Conservation (phyloP, 1,284 basidiomycete species). For the Chalciporus sp. region DNA sequence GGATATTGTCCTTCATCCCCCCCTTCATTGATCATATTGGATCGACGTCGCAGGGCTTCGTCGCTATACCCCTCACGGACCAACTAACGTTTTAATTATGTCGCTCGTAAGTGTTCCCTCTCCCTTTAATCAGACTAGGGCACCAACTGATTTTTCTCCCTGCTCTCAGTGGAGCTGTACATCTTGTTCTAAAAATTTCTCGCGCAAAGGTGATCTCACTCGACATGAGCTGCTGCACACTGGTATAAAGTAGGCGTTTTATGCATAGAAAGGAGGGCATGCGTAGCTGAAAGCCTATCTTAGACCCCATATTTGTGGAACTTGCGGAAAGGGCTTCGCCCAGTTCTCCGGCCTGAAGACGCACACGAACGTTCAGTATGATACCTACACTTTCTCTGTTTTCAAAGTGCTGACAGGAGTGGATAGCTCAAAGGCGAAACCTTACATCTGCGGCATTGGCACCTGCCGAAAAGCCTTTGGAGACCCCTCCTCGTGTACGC, state of each 20-base stretch:
- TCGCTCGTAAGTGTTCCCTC: constrained; percentile 23
- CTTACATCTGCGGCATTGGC: constrained; percentile 47
- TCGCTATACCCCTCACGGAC: constrained; percentile 33
- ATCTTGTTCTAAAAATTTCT: constrained; percentile 47
- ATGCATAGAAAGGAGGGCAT: neutral
- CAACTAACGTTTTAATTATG: constrained; percentile 17
- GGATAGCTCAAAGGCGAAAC: constrained; percentile 52
- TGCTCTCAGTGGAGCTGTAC: constrained; percentile 36
- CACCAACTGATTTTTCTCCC: constrained; percentile 3
- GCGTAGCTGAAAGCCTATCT: neutral
- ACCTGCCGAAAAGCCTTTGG: constrained; percentile 53
- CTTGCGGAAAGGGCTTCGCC: constrained; percentile 53
- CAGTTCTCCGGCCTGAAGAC: constrained; percentile 58
- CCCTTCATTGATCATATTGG: constrained; percentile 8
- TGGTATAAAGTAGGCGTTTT: constrained; percentile 44
- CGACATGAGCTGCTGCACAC: constrained; percentile 51
- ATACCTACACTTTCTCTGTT: constrained; percentile 5
- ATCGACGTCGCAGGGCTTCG: constrained; percentile 43
- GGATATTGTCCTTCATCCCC: constrained; percentile 4
- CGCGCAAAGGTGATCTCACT: constrained; percentile 53
- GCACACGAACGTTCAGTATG: constrained; percentile 64
- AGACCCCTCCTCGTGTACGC: constrained; percentile 64
- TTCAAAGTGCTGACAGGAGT: constrained; percentile 11
- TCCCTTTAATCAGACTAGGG: neutral
- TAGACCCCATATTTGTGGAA: constrained; percentile 49